Base-by-base conservation (phyloP, 495 filamentous ascomycete genomes). In the Talaromyces liani region DNA sequence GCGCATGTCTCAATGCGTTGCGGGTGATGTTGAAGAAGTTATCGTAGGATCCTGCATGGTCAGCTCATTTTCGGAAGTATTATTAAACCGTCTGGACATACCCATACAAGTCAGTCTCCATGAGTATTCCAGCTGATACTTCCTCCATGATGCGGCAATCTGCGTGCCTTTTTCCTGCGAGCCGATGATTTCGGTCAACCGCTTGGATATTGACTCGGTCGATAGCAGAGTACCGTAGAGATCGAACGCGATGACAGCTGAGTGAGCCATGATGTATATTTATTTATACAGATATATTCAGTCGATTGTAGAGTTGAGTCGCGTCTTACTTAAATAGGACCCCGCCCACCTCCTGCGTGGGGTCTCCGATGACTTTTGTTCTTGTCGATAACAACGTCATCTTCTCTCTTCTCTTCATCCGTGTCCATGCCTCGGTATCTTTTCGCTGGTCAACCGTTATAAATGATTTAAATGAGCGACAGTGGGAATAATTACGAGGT, bases 71-170 rank as follows among this genome's bases (percentile, higher is more conserved):
- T 56, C 68, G 64, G 39, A 36, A 56, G 34, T 25, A 4, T 8
- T 61, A 6, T 31, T 16, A n/a, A 29, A 22, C 5, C 5, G 24
- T 24, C 31, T 36, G 14, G 10, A 69, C 72, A 51, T 73, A 89
- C 90, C 77, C 89, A 93, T 93, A 82, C 85, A 89, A 67, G 88
- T 93, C 65, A 90, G 71, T 54, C 90, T 75, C 90, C 89, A 94
- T 39, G 90, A 91, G 66, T 93, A 94, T 73, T 92, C 90, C 20
- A 96, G 79, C 70, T 92, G 89, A 69, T 84, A 84, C 25, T 76
- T 80, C 53, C 83, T 70, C 84, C 83, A 87, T 66, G 81, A 69
- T 24, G 80, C 70, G 7, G 87, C 82, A 14, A 93, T 78, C 6
- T 71, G 67, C 7, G 75, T 66, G 12, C 85, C 83, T 66, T 82